These are phyloP conservation scores for Schizophyllum amplum DNA, from an alignment of 1,284 basidiomycete genomes.

Conservation along the genomic window DNA sequence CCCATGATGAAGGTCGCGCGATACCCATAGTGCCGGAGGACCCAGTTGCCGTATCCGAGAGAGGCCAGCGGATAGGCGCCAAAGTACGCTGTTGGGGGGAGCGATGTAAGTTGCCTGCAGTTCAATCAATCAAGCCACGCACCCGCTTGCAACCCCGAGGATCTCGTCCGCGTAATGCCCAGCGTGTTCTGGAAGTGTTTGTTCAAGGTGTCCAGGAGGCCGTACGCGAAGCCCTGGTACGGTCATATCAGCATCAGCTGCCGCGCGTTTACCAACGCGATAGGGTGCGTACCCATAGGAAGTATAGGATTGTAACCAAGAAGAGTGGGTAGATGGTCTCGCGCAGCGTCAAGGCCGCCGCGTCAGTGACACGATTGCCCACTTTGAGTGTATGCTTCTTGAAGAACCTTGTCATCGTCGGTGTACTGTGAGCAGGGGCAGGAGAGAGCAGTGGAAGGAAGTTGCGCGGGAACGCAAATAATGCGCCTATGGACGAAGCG, in stretches of 20 bases:
- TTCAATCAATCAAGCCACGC: background rate
- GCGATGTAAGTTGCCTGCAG: background rate
- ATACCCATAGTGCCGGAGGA: conserved; percentile 24
- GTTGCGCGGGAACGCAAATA: too few relatives aligned
- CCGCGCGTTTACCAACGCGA: background rate
- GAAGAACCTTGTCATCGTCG: background rate
- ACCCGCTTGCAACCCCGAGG: conserved; percentile 70
- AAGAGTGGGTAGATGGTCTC: conserved; percentile 26
- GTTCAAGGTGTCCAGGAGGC: conserved; percentile 80
- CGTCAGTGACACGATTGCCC: conserved; percentile 23
- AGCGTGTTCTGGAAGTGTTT: conserved; percentile 74
- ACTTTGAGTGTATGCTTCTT: conserved; percentile 19
- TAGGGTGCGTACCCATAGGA: conserved; percentile 23
- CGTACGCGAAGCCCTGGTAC: conserved; percentile 64
- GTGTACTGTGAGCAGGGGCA: background rate
- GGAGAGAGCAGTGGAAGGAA: too few relatives aligned
- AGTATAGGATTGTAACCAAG: conserved; percentile 27
- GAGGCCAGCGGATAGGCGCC: conserved; percentile 43
- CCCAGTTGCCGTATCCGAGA: conserved; percentile 26
- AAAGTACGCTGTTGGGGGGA: conserved; percentile 58
- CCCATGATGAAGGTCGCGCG: conserved; percentile 27
- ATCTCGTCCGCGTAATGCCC: conserved; percentile 67
- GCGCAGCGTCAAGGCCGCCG: conserved; percentile 22
- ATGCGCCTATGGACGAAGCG: too few relatives aligned
- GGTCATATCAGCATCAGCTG: background rate